phyloP scores from a whole-genome alignment of 2,329 filamentous ascomycete species.

The Stagonosporopsis vannaccii region DNA sequence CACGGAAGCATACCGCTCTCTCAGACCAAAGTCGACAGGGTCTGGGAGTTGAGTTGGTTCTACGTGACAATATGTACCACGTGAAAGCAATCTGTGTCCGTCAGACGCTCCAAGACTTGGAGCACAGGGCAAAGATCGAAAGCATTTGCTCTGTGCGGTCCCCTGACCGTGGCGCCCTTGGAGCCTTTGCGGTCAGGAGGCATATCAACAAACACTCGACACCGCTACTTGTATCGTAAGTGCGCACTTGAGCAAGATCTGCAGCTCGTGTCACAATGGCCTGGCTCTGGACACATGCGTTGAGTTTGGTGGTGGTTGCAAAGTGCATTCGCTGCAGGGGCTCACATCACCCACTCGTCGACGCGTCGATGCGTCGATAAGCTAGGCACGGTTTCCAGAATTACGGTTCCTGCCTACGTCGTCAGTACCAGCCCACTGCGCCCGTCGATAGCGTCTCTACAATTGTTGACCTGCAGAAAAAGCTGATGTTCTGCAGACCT shows the following conservation, averaged over 20 bases:
- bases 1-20: not conserved
- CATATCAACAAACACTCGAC: conserved; percentile 3
- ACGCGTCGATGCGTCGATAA: not conserved
- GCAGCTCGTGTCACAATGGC: not conserved
- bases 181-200: not conserved
- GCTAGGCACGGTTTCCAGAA: not conserved
- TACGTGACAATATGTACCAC: not conserved
- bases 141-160: not conserved
- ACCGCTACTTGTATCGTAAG: not conserved
- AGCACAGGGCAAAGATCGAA: not conserved
- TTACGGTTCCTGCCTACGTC: not conserved
- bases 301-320: not conserved
- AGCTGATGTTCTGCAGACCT: conserved; percentile 17
- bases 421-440: not conserved
- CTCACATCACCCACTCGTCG: too few species aligned
- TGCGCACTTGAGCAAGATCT: not conserved
- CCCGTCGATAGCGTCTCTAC: not conserved
- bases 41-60: not conserved
- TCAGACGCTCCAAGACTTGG: not conserved
- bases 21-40: not conserved
- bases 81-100: not conserved
- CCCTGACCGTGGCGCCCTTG: too few species aligned
- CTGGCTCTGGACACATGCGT: not conserved
- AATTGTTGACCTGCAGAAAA: conserved; percentile 7
- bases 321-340: not conserved